Conservation (phyloP, 2,329 filamentous ascomycete genomes). For the Clarireedia hainanense region DNA sequence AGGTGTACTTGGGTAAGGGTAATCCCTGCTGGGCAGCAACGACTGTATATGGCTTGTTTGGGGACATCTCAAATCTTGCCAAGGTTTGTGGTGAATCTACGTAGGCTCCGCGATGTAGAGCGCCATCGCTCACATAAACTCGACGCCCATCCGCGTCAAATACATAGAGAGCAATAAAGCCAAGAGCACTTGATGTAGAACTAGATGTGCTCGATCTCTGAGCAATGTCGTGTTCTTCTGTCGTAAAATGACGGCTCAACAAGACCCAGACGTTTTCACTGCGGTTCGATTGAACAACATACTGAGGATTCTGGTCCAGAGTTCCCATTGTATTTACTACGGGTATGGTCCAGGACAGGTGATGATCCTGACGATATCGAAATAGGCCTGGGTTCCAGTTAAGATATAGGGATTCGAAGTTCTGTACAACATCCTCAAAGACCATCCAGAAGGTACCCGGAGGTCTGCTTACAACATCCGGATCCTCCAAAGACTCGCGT, state of each 20-base stretch:
- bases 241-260: conserved; percentile 77
- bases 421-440: conserved; percentile 76
- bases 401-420: conserved; percentile 92
- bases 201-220: conserved; percentile 31
- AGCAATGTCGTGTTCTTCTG: conserved; percentile 51
- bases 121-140: conserved; percentile 66
- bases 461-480: conserved; percentile 23
- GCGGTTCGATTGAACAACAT: conserved; percentile 52
- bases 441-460: conserved; percentile 93
- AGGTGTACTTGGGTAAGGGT: conserved; percentile 65
- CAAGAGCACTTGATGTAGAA: conserved; percentile 36
- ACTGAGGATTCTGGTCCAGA: conserved; percentile 62
- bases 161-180: conserved; percentile 82
- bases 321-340: conserved; percentile 42
- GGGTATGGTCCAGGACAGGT: conserved; percentile 72
- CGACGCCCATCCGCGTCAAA: conserved; percentile 64
- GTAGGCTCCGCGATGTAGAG: conserved; percentile 70
- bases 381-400: conserved; percentile 96
- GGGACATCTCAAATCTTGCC: conserved; percentile 57
- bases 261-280: conserved; percentile 72
- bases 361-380: conserved; percentile 72
- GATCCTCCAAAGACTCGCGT: conserved; percentile 17
- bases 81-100: conserved; percentile 92
- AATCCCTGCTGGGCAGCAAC: conserved; percentile 76
- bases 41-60: conserved; percentile 43